Conservation (phyloP, 2,329 filamentous ascomycete species). For the Diaporthe sp. region DNA sequence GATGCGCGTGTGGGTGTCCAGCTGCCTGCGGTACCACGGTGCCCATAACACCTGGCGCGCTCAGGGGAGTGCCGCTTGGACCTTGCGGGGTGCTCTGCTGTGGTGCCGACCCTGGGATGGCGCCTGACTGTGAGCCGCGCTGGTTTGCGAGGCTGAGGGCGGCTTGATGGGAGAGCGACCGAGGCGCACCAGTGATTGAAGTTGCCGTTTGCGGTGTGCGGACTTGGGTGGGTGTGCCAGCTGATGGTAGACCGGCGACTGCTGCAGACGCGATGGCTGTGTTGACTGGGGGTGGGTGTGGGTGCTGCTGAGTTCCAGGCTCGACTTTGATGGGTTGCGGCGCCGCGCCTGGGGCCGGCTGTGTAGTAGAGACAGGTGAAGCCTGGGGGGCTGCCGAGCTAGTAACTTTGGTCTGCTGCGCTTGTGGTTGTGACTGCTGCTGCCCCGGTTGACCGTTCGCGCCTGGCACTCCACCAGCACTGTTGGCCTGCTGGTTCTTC, state of each 20-base stretch:
- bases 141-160: constrained; percentile 62
- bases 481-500: constrained; percentile 53
- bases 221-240: constrained; percentile 60
- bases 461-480: constrained; percentile 40
- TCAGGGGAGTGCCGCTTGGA: constrained; percentile 33
- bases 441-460: constrained; percentile 36
- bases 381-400: constrained; percentile 31
- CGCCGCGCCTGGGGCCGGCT: constrained; percentile 36
- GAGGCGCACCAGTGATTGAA: constrained; percentile 51
- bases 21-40: constrained; percentile 41
- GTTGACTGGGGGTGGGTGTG: constrained; percentile 39
- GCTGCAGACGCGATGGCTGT: constrained; percentile 46
- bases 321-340: constrained; percentile 50
- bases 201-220: constrained; percentile 60
- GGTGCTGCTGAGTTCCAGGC: constrained; percentile 43
- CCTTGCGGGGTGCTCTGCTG: constrained; percentile 34
- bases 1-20: constrained; percentile 60
- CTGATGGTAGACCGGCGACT: constrained; percentile 49
- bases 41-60: constrained; percentile 34
- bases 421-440: constrained; percentile 37
- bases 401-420: constrained; percentile 38
- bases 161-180: constrained; percentile 59
- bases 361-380: constrained; percentile 39
- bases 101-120: constrained; percentile 35
- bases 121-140: constrained; percentile 44